phyloP scores from a whole-genome alignment of 2,329 filamentous ascomycete species.

The Camptophora hylomeconis region DNA sequence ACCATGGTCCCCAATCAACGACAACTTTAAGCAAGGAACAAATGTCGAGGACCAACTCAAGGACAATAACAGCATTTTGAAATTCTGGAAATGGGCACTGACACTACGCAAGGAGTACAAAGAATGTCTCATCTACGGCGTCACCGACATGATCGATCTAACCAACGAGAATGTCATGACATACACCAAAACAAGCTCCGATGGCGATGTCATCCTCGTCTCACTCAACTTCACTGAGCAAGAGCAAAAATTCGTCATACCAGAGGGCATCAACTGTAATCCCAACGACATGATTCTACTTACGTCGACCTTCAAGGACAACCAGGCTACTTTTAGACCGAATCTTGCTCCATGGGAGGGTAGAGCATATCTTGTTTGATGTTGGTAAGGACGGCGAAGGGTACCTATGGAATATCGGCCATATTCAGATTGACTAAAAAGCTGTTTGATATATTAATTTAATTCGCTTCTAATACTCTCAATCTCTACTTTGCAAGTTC shows the following conservation, averaged over 20 bases:
- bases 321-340: constrained; percentile 1
- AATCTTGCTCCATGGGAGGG: constrained; percentile 16
- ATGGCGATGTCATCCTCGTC: neutral
- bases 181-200: neutral
- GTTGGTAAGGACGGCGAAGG: too few relatives aligned
- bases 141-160: neutral
- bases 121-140: constrained; percentile 34
- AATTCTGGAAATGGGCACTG: constrained; percentile 48
- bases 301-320: constrained; percentile 11
- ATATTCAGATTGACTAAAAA: too few relatives aligned
- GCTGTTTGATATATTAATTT: too few relatives aligned
- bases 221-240: neutral
- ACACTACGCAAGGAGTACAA: constrained; percentile 40
- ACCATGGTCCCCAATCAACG: constrained; percentile 56
- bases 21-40: constrained; percentile 43
- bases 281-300: constrained; percentile 14
- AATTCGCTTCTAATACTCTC: too few relatives aligned
- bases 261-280: neutral
- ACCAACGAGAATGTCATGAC: neutral
- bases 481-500: too few relatives aligned
- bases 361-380: constrained; percentile 9
- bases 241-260: neutral
- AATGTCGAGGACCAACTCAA: constrained; percentile 44
- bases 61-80: constrained; percentile 34
- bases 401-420: too few relatives aligned